Percentiles rank a stretch among this genome's conserved stretches.
Evolutionary conservation across 2,329 filamentous ascomycete genomes (phyloP).

Genomic region (Arachnopeziza araneosa): DNA sequence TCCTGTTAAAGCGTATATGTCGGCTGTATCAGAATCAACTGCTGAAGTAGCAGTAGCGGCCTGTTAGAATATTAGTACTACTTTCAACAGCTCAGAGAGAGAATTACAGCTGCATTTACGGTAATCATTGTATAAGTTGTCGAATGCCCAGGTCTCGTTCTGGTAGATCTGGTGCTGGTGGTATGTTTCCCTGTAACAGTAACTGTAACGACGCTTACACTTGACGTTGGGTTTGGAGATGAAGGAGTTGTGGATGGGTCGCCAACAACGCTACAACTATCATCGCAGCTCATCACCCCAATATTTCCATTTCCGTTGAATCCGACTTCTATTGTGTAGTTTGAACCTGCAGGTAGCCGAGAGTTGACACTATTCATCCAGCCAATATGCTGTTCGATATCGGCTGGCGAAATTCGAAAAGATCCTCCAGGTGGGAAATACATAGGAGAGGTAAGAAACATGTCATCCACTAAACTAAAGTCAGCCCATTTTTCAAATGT

Average conservation of each 20-base stretch:
- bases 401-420: conserved; percentile 44
- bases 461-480: conserved; percentile 46
- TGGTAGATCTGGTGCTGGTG: neutral
- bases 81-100: neutral
- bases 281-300: conserved; percentile 21
- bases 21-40: neutral
- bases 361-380: conserved; percentile 40
- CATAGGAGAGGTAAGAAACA: conserved; percentile 49
- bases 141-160: neutral
- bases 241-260: conserved; percentile 10
- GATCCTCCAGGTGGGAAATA: conserved; percentile 41
- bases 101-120: neutral
- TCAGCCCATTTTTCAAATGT: neutral
- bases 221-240: neutral
- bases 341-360: conserved; percentile 45
- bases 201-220: neutral
- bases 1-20: neutral
- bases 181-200: neutral
- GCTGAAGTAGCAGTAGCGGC: conserved; percentile 10
- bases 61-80: neutral
- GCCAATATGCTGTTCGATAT: conserved; percentile 41
- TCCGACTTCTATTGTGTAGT: conserved; percentile 47
- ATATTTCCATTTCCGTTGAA: conserved; percentile 53
- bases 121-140: neutral
- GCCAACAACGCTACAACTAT: neutral